Conservation (phyloP, 2,329 filamentous ascomycete species). For the Monilinia aucupariae region DNA sequence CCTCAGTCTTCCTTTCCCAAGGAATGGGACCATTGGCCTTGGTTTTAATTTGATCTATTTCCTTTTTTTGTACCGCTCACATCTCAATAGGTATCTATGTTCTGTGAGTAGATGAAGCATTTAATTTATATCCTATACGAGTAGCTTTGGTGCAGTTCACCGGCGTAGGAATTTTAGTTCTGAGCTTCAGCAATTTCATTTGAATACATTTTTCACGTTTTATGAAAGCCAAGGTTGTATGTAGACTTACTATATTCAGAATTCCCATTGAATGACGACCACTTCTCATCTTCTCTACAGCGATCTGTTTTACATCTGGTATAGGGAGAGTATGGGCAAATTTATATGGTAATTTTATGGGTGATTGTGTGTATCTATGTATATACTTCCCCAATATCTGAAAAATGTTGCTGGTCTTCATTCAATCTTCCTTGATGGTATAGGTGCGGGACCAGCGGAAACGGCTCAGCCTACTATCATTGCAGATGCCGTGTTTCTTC, state of each 20-base stretch:
- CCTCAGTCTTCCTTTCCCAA: slow-evolving; percentile 40
- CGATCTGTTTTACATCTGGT: slow-evolving; percentile 42
- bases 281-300: slow-evolving; percentile 41
- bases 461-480: slow-evolving; percentile 58
- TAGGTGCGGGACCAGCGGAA: slow-evolving; percentile 58
- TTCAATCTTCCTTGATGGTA: slow-evolving; percentile 46
- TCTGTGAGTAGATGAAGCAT: slow-evolving; percentile 42
- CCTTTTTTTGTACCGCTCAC: slow-evolving; percentile 1
- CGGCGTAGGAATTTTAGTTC: slow-evolving; percentile 40
- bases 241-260: slow-evolving; percentile 13
- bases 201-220: slow-evolving; percentile 35
- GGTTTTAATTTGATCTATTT: neutral
- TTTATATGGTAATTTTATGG: slow-evolving; percentile 58
- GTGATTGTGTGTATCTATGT: slow-evolving; percentile 47
- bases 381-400: neutral
- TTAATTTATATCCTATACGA: slow-evolving; percentile 39
- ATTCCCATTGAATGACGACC: slow-evolving; percentile 45
- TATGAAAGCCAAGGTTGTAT: neutral
- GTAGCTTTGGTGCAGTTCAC: slow-evolving; percentile 38
- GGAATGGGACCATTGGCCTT: slow-evolving; percentile 38
- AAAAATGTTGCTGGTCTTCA: neutral
- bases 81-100: slow-evolving; percentile 44
- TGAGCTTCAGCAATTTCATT: slow-evolving; percentile 48
- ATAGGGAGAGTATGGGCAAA: slow-evolving; percentile 52
- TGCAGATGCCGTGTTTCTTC: slow-evolving; percentile 59